Evolutionary conservation across 2,329 filamentous ascomycete species (phyloP).

Genomic region (Huntiella decipiens): DNA sequence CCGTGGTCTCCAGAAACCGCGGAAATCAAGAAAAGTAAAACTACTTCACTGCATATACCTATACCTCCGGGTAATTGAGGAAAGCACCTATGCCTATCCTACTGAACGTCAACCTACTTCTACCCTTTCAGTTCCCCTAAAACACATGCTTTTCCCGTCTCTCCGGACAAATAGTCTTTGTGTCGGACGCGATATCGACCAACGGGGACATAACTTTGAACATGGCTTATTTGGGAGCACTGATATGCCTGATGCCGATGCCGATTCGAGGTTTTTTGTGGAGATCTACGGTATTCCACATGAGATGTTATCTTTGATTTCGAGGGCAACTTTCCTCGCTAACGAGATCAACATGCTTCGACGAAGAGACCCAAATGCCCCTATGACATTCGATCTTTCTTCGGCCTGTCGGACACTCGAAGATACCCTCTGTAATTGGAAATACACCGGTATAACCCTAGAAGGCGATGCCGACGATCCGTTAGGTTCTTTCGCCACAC

Average conservation of each 20-base stretch:
- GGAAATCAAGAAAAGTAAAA: conserved; percentile 23
- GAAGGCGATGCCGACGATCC: conserved; percentile 1
- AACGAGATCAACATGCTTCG: conserved; percentile 20
- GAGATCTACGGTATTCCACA: conserved; percentile 27
- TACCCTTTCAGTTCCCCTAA: conserved; percentile 10
- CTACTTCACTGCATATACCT: conserved; percentile 29
- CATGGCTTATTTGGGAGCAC: conserved; percentile 15
- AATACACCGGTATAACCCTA: conserved; percentile 10
- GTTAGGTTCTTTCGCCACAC: neutral
- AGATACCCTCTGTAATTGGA: conserved; percentile 5
- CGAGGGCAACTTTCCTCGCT: conserved; percentile 23
- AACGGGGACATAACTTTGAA: conserved; percentile 18
- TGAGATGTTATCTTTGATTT: conserved; percentile 22
- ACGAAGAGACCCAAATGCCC: conserved; percentile 14
- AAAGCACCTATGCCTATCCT: conserved; percentile 20
- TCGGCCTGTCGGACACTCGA: conserved; percentile 14
- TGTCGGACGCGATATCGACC: conserved; percentile 25
- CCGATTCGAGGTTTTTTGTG: conserved; percentile 23
- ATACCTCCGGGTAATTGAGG: conserved; percentile 25
- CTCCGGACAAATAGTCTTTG: conserved; percentile 18
- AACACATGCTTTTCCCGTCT: conserved; percentile 15
- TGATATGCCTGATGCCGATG: conserved; percentile 16
- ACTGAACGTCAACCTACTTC: conserved; percentile 8
- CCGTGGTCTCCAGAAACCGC: conserved; percentile 19
- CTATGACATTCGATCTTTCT: conserved; percentile 16